Conservation (phyloP, 306 rosid species). For the Hippophae gyantsensis region DNA sequence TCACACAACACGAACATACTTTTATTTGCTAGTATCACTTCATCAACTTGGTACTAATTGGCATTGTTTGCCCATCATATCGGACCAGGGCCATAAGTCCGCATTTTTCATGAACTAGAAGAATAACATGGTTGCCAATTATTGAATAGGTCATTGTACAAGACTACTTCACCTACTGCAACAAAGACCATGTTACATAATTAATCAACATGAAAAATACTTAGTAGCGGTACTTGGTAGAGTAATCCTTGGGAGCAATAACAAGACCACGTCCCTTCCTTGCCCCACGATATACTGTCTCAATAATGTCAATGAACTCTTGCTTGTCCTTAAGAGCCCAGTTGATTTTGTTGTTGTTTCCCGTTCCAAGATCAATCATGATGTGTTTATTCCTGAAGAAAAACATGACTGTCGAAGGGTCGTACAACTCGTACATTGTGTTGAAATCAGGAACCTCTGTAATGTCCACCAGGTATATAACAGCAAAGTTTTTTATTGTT, state of each 20-base stretch:
- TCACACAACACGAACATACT: too few species aligned
- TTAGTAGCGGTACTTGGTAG: slow-evolving; percentile 93
- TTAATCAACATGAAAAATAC: background rate
- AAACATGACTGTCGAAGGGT: slow-evolving; percentile 89
- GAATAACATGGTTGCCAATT: too few species aligned
- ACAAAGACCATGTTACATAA: too few species aligned
- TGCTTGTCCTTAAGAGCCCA: slow-evolving; percentile 99
- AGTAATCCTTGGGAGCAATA: slow-evolving; percentile 91
- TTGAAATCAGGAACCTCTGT: slow-evolving; percentile 95
- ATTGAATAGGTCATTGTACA: too few species aligned
- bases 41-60: too few species aligned
- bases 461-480: slow-evolving; percentile 89
- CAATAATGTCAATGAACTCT: slow-evolving; percentile 82
- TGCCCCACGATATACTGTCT: slow-evolving; percentile 80
- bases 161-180: too few species aligned
- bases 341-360: slow-evolving; percentile 95
- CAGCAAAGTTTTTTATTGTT: slow-evolving; percentile 80
- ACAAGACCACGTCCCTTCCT: slow-evolving; percentile 90
- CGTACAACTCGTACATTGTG: slow-evolving; percentile 90
- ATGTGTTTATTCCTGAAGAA: slow-evolving; percentile 96
- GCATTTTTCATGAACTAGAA: too few species aligned
- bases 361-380: slow-evolving; percentile 96
- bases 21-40: too few species aligned
- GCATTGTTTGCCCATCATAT: too few species aligned
- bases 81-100: too few species aligned